These are phyloP conservation scores for Ceratocystis diversiconidia DNA, from an alignment of 2,329 filamentous ascomycete genomes.

Conservation along the genomic window DNA sequence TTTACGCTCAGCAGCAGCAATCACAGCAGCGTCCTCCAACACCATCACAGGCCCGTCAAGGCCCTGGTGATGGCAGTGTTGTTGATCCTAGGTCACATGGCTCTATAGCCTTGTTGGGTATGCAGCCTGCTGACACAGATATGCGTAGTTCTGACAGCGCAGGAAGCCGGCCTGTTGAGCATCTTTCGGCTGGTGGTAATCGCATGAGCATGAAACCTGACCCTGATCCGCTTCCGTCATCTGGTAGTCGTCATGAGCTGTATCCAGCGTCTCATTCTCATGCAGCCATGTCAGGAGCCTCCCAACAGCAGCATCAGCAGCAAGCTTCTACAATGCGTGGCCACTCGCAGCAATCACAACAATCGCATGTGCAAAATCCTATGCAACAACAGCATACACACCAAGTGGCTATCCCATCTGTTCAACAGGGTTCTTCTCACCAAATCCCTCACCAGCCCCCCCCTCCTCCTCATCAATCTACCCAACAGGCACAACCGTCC, in stretches of 20 bases:
- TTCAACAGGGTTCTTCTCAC: not conserved
- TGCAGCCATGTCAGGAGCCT: not conserved
- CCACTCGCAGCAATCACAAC: not conserved
- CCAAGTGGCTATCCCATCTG: not conserved
- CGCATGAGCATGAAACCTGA: constrained; percentile 16
- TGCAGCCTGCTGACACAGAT: constrained; percentile 13
- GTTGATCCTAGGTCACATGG: not conserved
- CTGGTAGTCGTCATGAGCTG: not conserved
- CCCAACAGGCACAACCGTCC: not conserved
- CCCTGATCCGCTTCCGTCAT: not conserved
- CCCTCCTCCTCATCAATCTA: not conserved
- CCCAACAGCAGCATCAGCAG: not conserved
- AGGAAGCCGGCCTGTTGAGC: constrained; percentile 4
- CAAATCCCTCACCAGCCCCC: not conserved
- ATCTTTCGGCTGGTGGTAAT: constrained; percentile 6
- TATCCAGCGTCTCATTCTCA: constrained; percentile 4
- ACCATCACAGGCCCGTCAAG: not conserved
- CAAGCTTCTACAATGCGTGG: not conserved
- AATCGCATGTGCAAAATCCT: constrained; percentile 6
- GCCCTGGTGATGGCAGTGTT: not conserved
- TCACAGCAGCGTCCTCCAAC: constrained; percentile 9
- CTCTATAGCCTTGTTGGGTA: not conserved
- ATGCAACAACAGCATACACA: constrained; percentile 10
- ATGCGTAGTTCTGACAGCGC: constrained; percentile 1
- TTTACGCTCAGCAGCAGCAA: constrained; percentile 16